Conservation (phyloP, 2,329 filamentous ascomycete species). For the Fonsecaea pedrosoi region DNA sequence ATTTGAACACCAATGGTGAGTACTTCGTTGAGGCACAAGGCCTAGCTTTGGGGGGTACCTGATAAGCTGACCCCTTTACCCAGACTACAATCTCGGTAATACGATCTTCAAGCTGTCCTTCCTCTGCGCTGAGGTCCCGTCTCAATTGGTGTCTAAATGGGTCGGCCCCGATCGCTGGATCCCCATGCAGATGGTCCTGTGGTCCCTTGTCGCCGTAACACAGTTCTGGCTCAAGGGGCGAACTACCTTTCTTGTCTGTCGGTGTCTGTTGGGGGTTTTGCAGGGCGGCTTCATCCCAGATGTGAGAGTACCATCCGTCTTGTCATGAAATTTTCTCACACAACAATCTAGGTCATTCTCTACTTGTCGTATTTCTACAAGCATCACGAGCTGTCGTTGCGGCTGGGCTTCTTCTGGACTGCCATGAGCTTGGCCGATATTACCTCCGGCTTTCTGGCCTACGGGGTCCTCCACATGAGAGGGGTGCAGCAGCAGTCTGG, state of each 20-base stretch:
- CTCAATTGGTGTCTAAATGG: conserved; percentile 63
- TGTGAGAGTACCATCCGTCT: conserved; percentile 3
- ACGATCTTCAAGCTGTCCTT: conserved; percentile 63
- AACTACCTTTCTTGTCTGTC: conserved; percentile 47
- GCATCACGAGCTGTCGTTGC: conserved; percentile 45
- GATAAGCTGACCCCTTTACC: conserved; percentile 23
- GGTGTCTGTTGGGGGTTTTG: conserved; percentile 53
- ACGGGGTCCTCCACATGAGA: conserved; percentile 46
- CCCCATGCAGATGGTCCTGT: conserved; percentile 57
- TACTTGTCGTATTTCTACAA: conserved; percentile 77
- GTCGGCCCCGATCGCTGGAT: conserved; percentile 63
- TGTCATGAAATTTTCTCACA: conserved; percentile 23
- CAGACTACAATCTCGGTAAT: conserved; percentile 52
- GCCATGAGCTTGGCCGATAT: conserved; percentile 51
- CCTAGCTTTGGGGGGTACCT: background rate
- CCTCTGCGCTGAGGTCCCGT: conserved; percentile 62
- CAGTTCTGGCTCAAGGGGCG: conserved; percentile 57
- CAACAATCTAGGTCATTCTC: conserved; percentile 31
- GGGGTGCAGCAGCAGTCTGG: conserved; percentile 43
- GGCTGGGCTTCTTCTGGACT: conserved; percentile 70
- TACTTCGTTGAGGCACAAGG: background rate
- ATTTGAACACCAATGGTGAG: conserved; percentile 42
- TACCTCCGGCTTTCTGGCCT: conserved; percentile 52
- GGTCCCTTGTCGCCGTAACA: conserved; percentile 45
- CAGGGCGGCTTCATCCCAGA: conserved; percentile 56